These are phyloP conservation scores for Aspergillus sclerotiicarbonarius DNA, from an alignment of 495 filamentous ascomycete species.

Conservation along the genomic window DNA sequence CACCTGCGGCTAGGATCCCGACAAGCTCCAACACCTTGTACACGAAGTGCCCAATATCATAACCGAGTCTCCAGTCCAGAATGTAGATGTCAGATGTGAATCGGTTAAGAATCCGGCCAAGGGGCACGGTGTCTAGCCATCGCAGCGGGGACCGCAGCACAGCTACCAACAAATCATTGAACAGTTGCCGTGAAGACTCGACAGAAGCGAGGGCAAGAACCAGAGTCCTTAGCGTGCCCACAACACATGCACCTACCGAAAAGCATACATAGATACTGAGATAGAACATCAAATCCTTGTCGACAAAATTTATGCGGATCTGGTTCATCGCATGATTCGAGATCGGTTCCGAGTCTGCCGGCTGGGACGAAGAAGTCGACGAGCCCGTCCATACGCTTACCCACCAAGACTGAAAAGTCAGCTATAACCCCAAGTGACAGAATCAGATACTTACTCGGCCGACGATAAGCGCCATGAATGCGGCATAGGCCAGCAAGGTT, in stretches of 20 bases:
- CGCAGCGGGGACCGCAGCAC: slow-evolving; percentile 67
- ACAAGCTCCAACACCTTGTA: slow-evolving; percentile 43
- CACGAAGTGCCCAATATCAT: slow-evolving; percentile 55
- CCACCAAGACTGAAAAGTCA: slow-evolving; percentile 57
- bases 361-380: slow-evolving; percentile 15
- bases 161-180: slow-evolving; percentile 59
- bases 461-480: slow-evolving; percentile 49
- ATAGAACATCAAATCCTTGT: slow-evolving; percentile 48
- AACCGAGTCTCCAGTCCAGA: slow-evolving; percentile 60
- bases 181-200: slow-evolving; percentile 59
- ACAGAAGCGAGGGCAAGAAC: slow-evolving; percentile 58
- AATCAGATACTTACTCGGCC: slow-evolving; percentile 36
- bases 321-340: slow-evolving; percentile 3
- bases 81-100: slow-evolving; percentile 73
- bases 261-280: slow-evolving; percentile 63
- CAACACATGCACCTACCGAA: slow-evolving; percentile 53
- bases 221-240: slow-evolving; percentile 57
- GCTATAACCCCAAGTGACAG: not conserved
- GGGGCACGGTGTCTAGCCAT: slow-evolving; percentile 77
- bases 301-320: not conserved
- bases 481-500: slow-evolving; percentile 50
- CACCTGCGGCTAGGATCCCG: slow-evolving; percentile 28
- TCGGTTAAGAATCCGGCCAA: slow-evolving; percentile 72
- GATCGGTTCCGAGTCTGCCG: not conserved
- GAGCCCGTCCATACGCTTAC: slow-evolving; percentile 61